Conservation (phyloP, 2,329 filamentous ascomycete genomes). For the Monascus ruber region DNA sequence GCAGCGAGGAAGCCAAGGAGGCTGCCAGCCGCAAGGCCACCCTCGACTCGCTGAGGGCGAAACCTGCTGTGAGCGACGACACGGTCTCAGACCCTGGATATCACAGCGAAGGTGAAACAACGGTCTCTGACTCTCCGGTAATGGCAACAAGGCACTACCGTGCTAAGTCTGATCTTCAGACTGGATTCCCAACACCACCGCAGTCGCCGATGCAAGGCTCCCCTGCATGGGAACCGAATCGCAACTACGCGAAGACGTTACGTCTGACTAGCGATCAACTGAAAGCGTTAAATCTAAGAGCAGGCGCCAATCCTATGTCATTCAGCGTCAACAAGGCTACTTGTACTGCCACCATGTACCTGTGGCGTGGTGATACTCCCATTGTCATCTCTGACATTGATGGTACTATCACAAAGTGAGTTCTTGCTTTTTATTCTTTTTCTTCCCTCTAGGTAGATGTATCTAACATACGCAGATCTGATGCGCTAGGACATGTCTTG, state of each 20-base stretch:
- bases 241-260: constrained; percentile 93
- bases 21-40: constrained; percentile 59
- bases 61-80: constrained; percentile 53
- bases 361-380: constrained; percentile 82
- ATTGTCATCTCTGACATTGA: constrained; percentile 98
- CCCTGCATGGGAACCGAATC: constrained; percentile 54
- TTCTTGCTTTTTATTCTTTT: not conserved
- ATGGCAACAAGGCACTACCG: constrained; percentile 34
- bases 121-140: constrained; percentile 54
- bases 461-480: constrained; percentile 42
- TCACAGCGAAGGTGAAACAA: constrained; percentile 69
- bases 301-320: constrained; percentile 84
- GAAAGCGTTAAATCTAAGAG: constrained; percentile 68
- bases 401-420: constrained; percentile 85
- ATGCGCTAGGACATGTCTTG: constrained; percentile 83
- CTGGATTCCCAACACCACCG: constrained; percentile 51
- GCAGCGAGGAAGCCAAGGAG: constrained; percentile 90
- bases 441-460: not conserved
- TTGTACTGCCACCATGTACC: constrained; percentile 83
- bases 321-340: constrained; percentile 95
- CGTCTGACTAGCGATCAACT: constrained; percentile 91
- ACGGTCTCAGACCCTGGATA: constrained; percentile 88
- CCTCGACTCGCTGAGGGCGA: constrained; percentile 41
- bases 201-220: constrained; percentile 38
- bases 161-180: constrained; percentile 59